Evolutionary conservation across 208 protist genomes (phyloP), one percentile per base, ranked within the genome.

Genomic region (Wallacemonas sp.): DNA sequence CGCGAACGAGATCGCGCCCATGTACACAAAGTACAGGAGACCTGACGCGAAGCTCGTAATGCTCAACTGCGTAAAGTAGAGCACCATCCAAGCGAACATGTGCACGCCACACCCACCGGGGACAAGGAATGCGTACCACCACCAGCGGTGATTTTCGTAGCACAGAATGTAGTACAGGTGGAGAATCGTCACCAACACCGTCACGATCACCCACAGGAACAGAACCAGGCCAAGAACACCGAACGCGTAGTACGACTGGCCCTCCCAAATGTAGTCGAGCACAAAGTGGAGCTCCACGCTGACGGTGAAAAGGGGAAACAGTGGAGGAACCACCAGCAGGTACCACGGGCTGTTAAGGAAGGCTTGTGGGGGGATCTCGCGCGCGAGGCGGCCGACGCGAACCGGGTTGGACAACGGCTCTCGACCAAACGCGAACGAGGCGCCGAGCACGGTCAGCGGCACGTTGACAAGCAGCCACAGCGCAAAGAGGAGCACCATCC

Each of bases 241-340:
- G 65, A 99, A 99, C 36, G 99, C 95, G 89, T 99, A 99, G 87
- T 99, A 99, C 55, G 99, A 94, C 79, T 93, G 84, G 20, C 98
- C 91, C 20, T 77, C 75, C 91, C 93, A 97, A 2, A 99, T 57
- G 10, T 93, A 93, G 31, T 94, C 93, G 61, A 99, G 77, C 63
- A 99, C 97, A 83, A 99, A 99, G 77, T 98, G 98, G 8, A 99
- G 77, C 91, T 99, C 98, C 62, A 99, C 94, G n/a, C 99, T 96
- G 12, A 98, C 87, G 14, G 97, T 93, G 39, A 94, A 92, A 57
- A 99, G 98, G 31, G 99, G 99, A 31, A 99, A 90, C 22, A 99
- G 69, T 25, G 90, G 76, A 16, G 84, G 79, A 36, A 95, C 65
- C 20, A 70, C 12, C 52, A 67, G 81, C 44, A 93, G 46, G 77